Evolutionary conservation across 768 basidiomycete genomes (phyloP), one percentile per base, ranked within the genome.

Genomic region (Pisolithus tinctorius): DNA sequence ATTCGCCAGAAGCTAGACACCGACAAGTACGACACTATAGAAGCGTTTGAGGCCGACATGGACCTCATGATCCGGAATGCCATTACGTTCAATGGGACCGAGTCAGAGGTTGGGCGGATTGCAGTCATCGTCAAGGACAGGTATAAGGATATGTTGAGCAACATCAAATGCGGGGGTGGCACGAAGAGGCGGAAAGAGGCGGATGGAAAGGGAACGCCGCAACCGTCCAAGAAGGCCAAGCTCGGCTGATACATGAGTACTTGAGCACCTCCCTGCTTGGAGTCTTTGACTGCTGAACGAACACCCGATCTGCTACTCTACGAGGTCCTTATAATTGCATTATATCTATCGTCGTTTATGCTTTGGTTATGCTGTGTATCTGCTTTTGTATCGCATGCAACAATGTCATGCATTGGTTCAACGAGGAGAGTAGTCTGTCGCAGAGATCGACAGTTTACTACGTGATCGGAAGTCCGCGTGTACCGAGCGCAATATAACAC

Each of bases 61-160:
- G 80, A 86, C 41, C 76, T 94, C 40, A 95, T 98, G 93, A 68
- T 91, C 52, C 71, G 80, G 53, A 98, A 97, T 63, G 91, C 94
- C 14, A 79, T 88, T 65, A 80, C 77, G 48, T 98, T 96, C 77
- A 98, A 98, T 58, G 88, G 87, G 0, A 71, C 72, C 2, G 83
- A 85, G 42, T 88, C 88, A 3, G 86, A 89, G 51, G 87, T 91
- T n/a, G 90, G 85, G 14, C 62, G 70, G 40, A 69, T 86, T 37
- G 79, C 88, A 7, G 59, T 69, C n/a, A 60, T 64, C 30, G 61
- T 84, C 45, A 72, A 71, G 43, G 71, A 77, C 47, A 80, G 76
- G 55, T 71, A 79, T 58, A 77, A 70, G 57, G 81, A 84, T 47
- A 63, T 86, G 56, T 52, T 83, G 59, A 69, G 65, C 47, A 81